phyloP scores from a whole-genome alignment of 2,329 filamentous ascomycete genomes.

The Stachybotrys echinatus region DNA sequence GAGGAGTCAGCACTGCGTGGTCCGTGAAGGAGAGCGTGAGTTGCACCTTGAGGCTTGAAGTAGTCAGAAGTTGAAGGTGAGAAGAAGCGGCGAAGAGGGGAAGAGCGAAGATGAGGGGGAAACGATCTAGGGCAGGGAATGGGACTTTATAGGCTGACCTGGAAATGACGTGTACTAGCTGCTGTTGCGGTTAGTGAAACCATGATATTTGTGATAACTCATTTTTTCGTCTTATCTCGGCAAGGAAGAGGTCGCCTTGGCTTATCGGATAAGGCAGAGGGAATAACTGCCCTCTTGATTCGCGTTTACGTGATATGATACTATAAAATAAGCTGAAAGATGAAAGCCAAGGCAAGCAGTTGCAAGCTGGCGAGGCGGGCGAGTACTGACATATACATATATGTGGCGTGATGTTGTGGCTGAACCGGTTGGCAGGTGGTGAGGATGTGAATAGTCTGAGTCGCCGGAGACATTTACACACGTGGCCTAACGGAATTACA shows the following conservation, averaged over 20 bases:
- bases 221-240: not conserved
- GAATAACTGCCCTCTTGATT: not conserved
- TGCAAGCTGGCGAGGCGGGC: too few species aligned
- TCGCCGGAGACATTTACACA: too few species aligned
- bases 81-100: not conserved
- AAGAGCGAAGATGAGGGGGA: not conserved
- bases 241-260: not conserved
- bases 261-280: not conserved
- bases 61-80: not conserved
- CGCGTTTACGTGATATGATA: not conserved
- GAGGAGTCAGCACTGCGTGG: not conserved
- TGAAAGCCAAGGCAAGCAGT: not conserved
- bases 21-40: not conserved
- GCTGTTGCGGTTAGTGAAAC: not conserved
- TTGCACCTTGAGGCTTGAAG: not conserved
- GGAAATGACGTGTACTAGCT: not conserved
- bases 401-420: too few species aligned
- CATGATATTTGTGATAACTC: not conserved
- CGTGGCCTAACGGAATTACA: too few species aligned
- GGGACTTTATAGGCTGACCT: not conserved
- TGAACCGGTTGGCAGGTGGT: too few species aligned
- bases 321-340: not conserved
- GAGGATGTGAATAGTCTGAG: too few species aligned
- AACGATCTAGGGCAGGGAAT: not conserved
- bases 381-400: too few species aligned